Evolutionary conservation across 306 rosid species (phyloP), one percentile per base, ranked within the genome.

Genomic region (Alnus glutinosa): DNA sequence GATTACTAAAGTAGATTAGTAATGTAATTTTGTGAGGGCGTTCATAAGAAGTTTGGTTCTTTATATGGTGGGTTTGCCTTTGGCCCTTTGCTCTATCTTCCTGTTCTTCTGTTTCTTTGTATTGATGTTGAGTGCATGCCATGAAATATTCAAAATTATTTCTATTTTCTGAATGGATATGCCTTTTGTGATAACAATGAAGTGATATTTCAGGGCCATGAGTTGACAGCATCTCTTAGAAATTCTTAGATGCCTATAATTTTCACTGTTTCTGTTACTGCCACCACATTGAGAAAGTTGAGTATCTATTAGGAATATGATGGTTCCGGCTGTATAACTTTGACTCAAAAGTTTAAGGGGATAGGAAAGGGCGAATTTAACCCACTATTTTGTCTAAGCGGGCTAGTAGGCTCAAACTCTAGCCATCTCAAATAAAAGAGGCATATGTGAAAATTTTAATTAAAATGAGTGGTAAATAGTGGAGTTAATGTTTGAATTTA

Each of bases 1-100:
- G 97, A 92, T 44, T 91, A 86, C 88, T 92, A 83, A 85, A 48
- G 46, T 42, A 6, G 46, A 42, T 42, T 91, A 85, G 87, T 92
- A 83, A 83, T 52, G 74, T 61, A 69, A 23, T 70, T 42, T 55
- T 80, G 48, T 73, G 11, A 84, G 79, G 80, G 34, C 59, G 18
- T 81, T 82, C 68, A 77, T 61, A n/a, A 42, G 49, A 70, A 78
- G 64, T 66, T 69, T 80, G 75, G 70, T 79, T 79, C 77, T 48
- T 73, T 79, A 71, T 70, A 81, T 30, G 70, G 49, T 81, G 81
- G 84, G 36, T 72, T 80, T 78, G 80, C 85, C 77, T 74, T 87
- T 84, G 80, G 77, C 86, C 70, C 70, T 73, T 62, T 77, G 87
- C 44, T 51, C 62, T 19, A 44, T 68, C 73, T 71, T 55, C 39